Conservation (phyloP, 108 stramenopile genomes). For the Cyclostephanos invisitatus region DNA sequence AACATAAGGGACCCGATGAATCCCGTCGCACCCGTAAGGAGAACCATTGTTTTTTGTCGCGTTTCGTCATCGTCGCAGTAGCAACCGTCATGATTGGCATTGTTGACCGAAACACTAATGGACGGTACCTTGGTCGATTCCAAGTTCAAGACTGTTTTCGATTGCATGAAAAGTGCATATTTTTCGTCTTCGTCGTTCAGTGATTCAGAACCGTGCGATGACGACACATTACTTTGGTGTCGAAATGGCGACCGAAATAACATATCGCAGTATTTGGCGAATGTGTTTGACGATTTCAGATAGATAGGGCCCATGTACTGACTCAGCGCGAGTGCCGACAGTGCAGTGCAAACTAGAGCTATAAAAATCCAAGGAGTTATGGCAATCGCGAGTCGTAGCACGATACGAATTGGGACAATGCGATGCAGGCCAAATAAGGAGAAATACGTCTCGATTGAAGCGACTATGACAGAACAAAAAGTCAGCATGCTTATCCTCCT, state of each 20-base stretch:
- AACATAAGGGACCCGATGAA: slow-evolving; percentile 84
- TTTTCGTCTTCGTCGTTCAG: neutral
- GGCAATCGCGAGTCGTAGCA: slow-evolving; percentile 12
- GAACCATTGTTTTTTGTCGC: slow-evolving; percentile 26
- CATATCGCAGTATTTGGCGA: slow-evolving; percentile 58
- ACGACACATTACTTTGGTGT: neutral
- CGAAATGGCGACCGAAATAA: slow-evolving; percentile 44
- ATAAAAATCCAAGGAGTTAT: slow-evolving; percentile 11
- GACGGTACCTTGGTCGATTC: slow-evolving; percentile 30
- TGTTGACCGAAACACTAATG: neutral
- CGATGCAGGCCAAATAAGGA: neutral
- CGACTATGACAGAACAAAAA: neutral
- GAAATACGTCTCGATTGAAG: slow-evolving; percentile 27
- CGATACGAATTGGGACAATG: slow-evolving; percentile 8
- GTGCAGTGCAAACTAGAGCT: neutral
- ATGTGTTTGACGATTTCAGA: slow-evolving; percentile 50
- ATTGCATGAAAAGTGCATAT: slow-evolving; percentile 10
- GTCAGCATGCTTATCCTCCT: neutral
- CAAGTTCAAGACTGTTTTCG: slow-evolving; percentile 26
- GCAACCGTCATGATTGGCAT: slow-evolving; percentile 1
- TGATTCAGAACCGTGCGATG: neutral
- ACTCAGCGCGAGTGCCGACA: slow-evolving; percentile 27
- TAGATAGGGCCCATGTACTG: slow-evolving; percentile 54
- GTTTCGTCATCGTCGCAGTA: slow-evolving; percentile 9
- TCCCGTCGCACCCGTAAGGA: slow-evolving; percentile 87